Evolutionary conservation across 164 flowering plant species (phyloP).

Genomic region (Vitis amurensis): DNA sequence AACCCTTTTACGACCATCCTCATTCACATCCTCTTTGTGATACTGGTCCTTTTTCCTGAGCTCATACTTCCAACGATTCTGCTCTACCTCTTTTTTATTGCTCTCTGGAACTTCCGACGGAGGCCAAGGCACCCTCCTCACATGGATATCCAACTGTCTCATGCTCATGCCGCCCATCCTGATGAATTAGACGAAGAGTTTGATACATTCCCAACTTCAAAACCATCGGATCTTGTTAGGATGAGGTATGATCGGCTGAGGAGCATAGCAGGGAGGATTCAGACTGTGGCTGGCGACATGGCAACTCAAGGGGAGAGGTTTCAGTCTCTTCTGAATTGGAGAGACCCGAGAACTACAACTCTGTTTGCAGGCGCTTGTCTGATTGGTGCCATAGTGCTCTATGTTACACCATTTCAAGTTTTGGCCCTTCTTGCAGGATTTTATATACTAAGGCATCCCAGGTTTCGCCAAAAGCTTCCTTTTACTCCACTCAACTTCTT

Average conservation of each 20-base stretch:
- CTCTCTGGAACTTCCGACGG: slow-evolving; percentile 65
- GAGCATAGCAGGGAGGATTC: slow-evolving; percentile 71
- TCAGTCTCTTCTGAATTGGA: slow-evolving; percentile 71
- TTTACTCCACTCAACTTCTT: slow-evolving; percentile 68
- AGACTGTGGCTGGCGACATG: slow-evolving; percentile 71
- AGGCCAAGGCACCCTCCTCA: slow-evolving; percentile 76
- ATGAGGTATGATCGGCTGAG: slow-evolving; percentile 76
- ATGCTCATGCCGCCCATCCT: slow-evolving; percentile 58
- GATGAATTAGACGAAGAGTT: slow-evolving; percentile 84
- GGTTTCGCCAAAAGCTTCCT: slow-evolving; percentile 74
- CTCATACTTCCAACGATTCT: slow-evolving; percentile 80
- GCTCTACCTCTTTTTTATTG: slow-evolving; percentile 78
- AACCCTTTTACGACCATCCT: slow-evolving; percentile 82
- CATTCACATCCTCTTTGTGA: slow-evolving; percentile 71
- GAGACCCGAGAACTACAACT: slow-evolving; percentile 73
- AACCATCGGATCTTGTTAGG: slow-evolving; percentile 49
- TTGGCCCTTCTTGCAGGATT: slow-evolving; percentile 53
- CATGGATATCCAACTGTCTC: slow-evolving; percentile 73
- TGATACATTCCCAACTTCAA: slow-evolving; percentile 71
- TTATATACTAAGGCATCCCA: slow-evolving; percentile 64
- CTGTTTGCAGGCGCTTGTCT: slow-evolving; percentile 61
- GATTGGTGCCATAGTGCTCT: slow-evolving; percentile 61
- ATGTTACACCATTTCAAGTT: slow-evolving; percentile 65
- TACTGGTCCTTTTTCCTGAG: slow-evolving; percentile 77
- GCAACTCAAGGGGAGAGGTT: slow-evolving; percentile 84